Evolutionary conservation across 768 basidiomycete species (phyloP).

Genomic region (Gloeostereum incarnatum): DNA sequence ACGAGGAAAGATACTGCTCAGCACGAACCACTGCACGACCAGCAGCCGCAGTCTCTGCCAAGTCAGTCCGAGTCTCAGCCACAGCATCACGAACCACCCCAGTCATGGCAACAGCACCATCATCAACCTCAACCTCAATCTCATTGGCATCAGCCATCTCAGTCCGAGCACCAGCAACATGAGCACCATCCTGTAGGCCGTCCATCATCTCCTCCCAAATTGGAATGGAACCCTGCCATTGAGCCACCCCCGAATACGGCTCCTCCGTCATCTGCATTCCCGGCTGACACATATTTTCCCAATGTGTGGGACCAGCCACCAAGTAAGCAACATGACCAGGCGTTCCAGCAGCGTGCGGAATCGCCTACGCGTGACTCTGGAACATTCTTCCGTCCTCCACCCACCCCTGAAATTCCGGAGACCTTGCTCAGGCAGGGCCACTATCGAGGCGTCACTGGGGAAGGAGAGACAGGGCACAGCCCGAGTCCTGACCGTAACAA

Average conservation of each 20-base stretch:
- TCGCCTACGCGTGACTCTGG: slow-evolving; percentile 30
- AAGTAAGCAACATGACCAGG: slow-evolving; percentile 27
- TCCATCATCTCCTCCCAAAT: slow-evolving; percentile 51
- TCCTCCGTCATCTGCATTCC: slow-evolving; percentile 49
- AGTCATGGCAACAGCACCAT: slow-evolving; percentile 12
- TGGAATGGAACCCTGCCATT: slow-evolving; percentile 73
- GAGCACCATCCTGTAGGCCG: slow-evolving; percentile 22
- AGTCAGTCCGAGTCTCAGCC: slow-evolving; percentile 6
- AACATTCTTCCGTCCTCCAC: slow-evolving; percentile 53
- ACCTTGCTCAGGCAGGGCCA: slow-evolving; percentile 62
- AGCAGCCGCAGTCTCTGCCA: slow-evolving; percentile 8
- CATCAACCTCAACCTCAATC: slow-evolving; percentile 11
- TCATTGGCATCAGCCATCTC: slow-evolving; percentile 9
- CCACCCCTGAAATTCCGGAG: slow-evolving; percentile 55
- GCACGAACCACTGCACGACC: neutral
- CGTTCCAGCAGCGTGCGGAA: slow-evolving; percentile 17
- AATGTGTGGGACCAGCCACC: slow-evolving; percentile 79
- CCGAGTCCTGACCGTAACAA: slow-evolving; percentile 63
- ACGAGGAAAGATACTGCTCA: no score
- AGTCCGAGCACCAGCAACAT: slow-evolving; percentile 12
- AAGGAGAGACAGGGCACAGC: slow-evolving; percentile 25
- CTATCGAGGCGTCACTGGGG: slow-evolving; percentile 58
- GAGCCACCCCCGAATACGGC: slow-evolving; percentile 68
- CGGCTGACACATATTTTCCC: slow-evolving; percentile 69
- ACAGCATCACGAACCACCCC: slow-evolving; percentile 11